phyloP scores from a whole-genome alignment of 805 yeast species.

The Saccharomycopsis capsularis region DNA sequence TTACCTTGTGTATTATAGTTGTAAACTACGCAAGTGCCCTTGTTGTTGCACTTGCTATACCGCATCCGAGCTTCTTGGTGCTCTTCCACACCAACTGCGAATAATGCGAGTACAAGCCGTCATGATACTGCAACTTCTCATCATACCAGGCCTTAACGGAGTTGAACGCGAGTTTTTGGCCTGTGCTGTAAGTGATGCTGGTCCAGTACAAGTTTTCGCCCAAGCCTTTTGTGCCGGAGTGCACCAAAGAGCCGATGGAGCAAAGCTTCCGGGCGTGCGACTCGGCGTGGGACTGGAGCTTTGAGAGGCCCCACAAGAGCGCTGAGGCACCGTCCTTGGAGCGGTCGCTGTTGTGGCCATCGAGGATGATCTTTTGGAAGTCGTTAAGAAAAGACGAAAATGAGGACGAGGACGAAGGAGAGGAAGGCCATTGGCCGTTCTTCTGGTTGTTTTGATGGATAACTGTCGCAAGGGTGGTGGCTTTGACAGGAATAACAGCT shows the following conservation, averaged over 20 bases:
- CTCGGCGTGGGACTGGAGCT: slow-evolving; percentile 48
- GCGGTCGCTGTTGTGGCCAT: slow-evolving; percentile 56
- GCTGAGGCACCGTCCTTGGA: slow-evolving; percentile 35
- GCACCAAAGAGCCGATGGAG: slow-evolving; percentile 50
- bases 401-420: not conserved
- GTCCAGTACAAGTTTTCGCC: slow-evolving; percentile 85
- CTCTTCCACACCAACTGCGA: slow-evolving; percentile 72
- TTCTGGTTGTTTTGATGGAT: no score
- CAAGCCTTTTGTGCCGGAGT: slow-evolving; percentile 50
- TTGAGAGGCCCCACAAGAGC: slow-evolving; percentile 46
- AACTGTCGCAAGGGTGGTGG: no score
- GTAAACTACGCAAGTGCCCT: slow-evolving; percentile 50
- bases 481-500: not conserved
- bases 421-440: no score
- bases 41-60: slow-evolving; percentile 35
- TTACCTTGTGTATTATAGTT: slow-evolving; percentile 59
- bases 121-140: slow-evolving; percentile 48
- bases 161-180: not conserved
- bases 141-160: slow-evolving; percentile 68
- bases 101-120: slow-evolving; percentile 54
- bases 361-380: slow-evolving; percentile 37
- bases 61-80: slow-evolving; percentile 69
- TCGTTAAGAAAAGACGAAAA: not conserved
- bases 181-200: slow-evolving; percentile 34
- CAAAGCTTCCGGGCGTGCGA: slow-evolving; percentile 46